Conservation (phyloP, 345 rosid genomes). For the Bruguiera gymnorhiza region DNA sequence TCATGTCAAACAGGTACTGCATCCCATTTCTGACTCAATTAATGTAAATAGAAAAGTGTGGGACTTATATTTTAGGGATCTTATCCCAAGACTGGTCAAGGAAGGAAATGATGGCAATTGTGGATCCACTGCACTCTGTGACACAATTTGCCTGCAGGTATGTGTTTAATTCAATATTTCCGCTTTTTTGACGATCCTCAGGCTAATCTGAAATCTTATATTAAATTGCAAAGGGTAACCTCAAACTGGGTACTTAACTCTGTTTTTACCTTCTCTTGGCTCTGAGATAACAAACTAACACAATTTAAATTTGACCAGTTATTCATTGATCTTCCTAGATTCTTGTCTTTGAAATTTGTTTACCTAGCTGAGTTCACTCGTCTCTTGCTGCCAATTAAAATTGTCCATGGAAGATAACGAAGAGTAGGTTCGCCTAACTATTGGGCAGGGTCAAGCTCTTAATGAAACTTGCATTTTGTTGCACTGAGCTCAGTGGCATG, state of each 20-base stretch:
- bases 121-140: constrained; percentile 95
- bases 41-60: constrained; percentile 74
- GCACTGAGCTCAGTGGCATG: too few species aligned
- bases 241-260: background rate
- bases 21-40: constrained; percentile 63
- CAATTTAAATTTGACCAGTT: too few species aligned
- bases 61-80: constrained; percentile 81
- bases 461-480: background rate
- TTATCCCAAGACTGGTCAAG: constrained; percentile 69
- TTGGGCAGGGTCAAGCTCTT: background rate
- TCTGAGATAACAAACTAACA: background rate
- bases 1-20: constrained; percentile 54
- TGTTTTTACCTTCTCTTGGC: background rate
- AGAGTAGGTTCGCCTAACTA: too few species aligned
- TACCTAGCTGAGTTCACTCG: background rate
- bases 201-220: background rate
- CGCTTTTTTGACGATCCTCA: background rate
- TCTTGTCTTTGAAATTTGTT: too few species aligned
- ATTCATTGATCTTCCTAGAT: too few species aligned
- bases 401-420: too few species aligned
- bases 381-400: too few species aligned
- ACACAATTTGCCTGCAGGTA: constrained; percentile 85
- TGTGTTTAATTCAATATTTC: background rate
- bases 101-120: constrained; percentile 88
- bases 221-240: background rate